Evolutionary conservation across 768 basidiomycete species (phyloP).

Genomic region (Lactifluus rugatus): DNA sequence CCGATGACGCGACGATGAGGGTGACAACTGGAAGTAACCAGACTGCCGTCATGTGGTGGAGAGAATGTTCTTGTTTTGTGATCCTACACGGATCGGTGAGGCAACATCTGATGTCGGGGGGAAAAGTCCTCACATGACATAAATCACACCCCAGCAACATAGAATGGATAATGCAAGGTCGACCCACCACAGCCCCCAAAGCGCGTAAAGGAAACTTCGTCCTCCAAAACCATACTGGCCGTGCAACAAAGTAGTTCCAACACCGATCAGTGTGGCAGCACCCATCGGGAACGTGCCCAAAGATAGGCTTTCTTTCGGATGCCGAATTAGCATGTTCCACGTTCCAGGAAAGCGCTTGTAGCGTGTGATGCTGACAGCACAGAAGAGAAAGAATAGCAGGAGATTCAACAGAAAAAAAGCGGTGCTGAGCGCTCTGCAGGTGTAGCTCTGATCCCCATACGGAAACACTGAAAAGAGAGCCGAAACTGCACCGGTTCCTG

Average conservation of each 20-base stretch:
- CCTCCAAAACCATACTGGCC: slow-evolving; percentile 41
- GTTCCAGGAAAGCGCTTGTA: slow-evolving; percentile 46
- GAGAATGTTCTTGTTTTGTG: slow-evolving; percentile 39
- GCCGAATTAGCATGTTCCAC: slow-evolving; percentile 37
- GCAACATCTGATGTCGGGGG: neutral
- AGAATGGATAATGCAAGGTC: slow-evolving; percentile 45
- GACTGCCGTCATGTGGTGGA: slow-evolving; percentile 45
- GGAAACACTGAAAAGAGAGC: slow-evolving; percentile 50
- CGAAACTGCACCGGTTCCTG: slow-evolving; percentile 43
- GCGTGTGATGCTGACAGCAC: slow-evolving; percentile 35
- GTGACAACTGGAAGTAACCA: slow-evolving; percentile 77
- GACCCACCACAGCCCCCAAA: slow-evolving; percentile 67
- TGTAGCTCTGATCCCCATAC: slow-evolving; percentile 34
- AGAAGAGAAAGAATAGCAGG: slow-evolving; percentile 32
- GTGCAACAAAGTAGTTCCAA: slow-evolving; percentile 39
- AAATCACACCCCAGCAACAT: slow-evolving; percentile 52
- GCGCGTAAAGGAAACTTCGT: slow-evolving; percentile 37
- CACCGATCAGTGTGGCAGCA: slow-evolving; percentile 45
- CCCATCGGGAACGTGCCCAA: slow-evolving; percentile 49
- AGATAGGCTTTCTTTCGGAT: slow-evolving; percentile 43
- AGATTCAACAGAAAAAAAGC: slow-evolving; percentile 50
- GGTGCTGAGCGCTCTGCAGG: slow-evolving; percentile 36
- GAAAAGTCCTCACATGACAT: slow-evolving; percentile 46
- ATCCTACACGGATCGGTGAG: neutral
- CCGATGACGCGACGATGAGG: slow-evolving; percentile 58